These are phyloP conservation scores for Hypericum androsaemum DNA, from an alignment of 345 rosid species.

Conservation along the genomic window DNA sequence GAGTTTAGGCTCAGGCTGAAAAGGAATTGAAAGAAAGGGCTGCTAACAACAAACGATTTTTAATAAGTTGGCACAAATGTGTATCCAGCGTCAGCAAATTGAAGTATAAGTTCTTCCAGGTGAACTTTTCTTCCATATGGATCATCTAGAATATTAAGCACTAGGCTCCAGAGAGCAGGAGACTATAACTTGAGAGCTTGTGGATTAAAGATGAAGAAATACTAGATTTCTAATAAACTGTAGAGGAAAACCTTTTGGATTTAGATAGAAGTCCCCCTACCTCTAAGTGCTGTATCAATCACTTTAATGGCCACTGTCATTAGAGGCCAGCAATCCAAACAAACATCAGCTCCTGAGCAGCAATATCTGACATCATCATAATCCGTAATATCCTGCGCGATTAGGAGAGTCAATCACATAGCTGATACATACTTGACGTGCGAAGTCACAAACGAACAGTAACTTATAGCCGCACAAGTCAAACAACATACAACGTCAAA, in stretches of 20 bases:
- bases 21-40: neutral
- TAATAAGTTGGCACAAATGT: too few species aligned
- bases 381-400: constrained; percentile 71
- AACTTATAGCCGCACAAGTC: neutral
- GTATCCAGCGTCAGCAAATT: too few species aligned
- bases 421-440: constrained; percentile 7
- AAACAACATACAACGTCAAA: constrained; percentile 72
- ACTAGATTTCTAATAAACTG: too few species aligned
- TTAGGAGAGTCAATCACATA: constrained; percentile 7
- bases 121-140: too few species aligned
- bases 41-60: neutral
- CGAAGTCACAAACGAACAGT: neutral
- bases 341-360: constrained; percentile 91
- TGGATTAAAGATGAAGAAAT: too few species aligned
- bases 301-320: constrained; percentile 85
- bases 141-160: too few species aligned
- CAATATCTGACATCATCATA: constrained; percentile 89
- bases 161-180: too few species aligned
- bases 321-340: constrained; percentile 87
- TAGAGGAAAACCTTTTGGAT: too few species aligned
- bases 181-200: too few species aligned
- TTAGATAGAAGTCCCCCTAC: too few species aligned
- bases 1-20: neutral
- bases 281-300: constrained; percentile 73
- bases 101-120: too few species aligned